Conservation (phyloP, 192 early-diverging fungal species). For the Lobosporangium transversale region DNA sequence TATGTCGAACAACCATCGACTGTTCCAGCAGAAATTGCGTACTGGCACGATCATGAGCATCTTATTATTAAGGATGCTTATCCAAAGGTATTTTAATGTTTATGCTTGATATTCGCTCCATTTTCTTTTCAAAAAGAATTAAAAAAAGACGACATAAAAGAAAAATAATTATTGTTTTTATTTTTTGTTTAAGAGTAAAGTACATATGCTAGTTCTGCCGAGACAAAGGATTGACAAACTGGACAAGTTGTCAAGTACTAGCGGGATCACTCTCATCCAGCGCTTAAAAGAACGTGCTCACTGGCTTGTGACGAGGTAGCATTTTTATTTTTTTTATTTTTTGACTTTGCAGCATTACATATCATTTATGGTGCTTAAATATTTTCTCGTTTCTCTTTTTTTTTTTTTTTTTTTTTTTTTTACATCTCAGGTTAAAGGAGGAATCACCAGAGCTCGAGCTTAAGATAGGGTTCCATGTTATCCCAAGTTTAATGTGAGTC, state of each 20-base stretch:
- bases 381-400: background rate
- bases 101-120: background rate
- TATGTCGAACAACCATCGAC: slow-evolving; percentile 58
- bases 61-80: slow-evolving; percentile 66
- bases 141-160: too few relatives aligned
- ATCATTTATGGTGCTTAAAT: too few relatives aligned
- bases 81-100: slow-evolving; percentile 55
- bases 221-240: slow-evolving; percentile 53
- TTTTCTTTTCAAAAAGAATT: background rate
- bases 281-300: slow-evolving; percentile 36
- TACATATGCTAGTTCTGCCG: slow-evolving; percentile 66
- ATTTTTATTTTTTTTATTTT: background rate
- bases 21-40: slow-evolving; percentile 44
- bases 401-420: background rate
- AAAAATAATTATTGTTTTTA: background rate
- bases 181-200: slow-evolving; percentile 14
- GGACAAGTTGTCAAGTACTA: slow-evolving; percentile 21
- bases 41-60: slow-evolving; percentile 52
- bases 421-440: slow-evolving; percentile 17
- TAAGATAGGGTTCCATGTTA: slow-evolving; percentile 68
- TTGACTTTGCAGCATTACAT: too few relatives aligned
- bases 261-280: slow-evolving; percentile 48
- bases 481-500: slow-evolving; percentile 65
- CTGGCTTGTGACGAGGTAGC: slow-evolving; percentile 40
- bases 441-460: slow-evolving; percentile 43